Evolutionary conservation across 192 early-diverging fungal genomes (phyloP).

Genomic region (Gaertneriomyces sp.): DNA sequence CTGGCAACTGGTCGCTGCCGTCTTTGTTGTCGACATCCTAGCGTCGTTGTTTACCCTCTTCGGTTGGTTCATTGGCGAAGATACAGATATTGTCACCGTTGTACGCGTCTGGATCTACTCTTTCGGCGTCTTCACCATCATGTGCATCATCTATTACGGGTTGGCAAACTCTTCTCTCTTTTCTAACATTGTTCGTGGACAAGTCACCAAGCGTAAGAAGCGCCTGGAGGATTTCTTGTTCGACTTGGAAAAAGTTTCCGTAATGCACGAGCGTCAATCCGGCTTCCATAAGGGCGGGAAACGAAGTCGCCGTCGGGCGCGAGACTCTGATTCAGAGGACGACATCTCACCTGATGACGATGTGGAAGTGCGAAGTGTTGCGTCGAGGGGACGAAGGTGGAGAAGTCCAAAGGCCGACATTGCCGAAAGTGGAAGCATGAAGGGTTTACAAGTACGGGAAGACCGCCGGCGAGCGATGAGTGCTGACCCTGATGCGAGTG

Average conservation of each 20-base stretch:
- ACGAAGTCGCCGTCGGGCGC: not conserved
- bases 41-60: slow-evolving; percentile 21
- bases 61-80: slow-evolving; percentile 21
- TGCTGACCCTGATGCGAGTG: slow-evolving; percentile 3
- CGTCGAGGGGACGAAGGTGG: not conserved
- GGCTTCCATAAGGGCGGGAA: not conserved
- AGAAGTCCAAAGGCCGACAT: not conserved
- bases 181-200: slow-evolving; percentile 28
- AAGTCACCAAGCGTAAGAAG: not conserved
- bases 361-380: not conserved
- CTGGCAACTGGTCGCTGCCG: slow-evolving; percentile 28
- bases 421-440: not conserved
- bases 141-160: slow-evolving; percentile 36
- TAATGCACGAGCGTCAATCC: slow-evolving; percentile 1
- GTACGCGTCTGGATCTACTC: slow-evolving; percentile 27
- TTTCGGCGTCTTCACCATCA: slow-evolving; percentile 38
- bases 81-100: slow-evolving; percentile 23
- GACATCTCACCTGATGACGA: not conserved
- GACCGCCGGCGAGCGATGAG: not conserved
- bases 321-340: not conserved
- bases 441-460: not conserved
- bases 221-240: slow-evolving; percentile 6
- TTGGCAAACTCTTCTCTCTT: slow-evolving; percentile 29
- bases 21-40: slow-evolving; percentile 20
- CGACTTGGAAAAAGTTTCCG: slow-evolving; percentile 3